These are phyloP conservation scores for Entomortierella parvispora DNA, from an alignment of 192 early-diverging fungal species.

Conservation along the genomic window DNA sequence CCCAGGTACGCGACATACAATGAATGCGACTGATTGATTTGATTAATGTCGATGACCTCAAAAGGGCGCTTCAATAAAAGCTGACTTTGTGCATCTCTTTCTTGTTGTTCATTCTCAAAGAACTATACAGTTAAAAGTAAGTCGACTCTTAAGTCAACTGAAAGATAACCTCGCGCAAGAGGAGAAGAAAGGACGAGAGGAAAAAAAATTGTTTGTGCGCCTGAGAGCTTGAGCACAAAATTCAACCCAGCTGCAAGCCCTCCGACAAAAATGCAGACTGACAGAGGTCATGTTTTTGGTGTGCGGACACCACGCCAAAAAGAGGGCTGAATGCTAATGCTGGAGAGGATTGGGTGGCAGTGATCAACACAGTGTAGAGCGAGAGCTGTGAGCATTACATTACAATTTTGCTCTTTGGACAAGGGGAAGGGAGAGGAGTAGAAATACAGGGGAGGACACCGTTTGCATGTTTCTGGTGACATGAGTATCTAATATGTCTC, in stretches of 20 bases:
- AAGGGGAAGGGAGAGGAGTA: too few relatives aligned
- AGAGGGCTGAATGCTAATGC: background rate
- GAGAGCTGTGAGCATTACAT: background rate
- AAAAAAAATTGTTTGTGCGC: background rate
- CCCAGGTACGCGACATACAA: too few relatives aligned
- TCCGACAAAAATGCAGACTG: too few relatives aligned
- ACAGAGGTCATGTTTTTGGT: too few relatives aligned
- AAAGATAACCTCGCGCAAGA: background rate
- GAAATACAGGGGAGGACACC: too few relatives aligned
- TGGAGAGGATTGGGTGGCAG: background rate
- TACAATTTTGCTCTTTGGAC: too few relatives aligned
- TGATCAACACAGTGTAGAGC: background rate
- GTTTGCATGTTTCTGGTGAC: too few relatives aligned
- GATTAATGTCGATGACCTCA: too few relatives aligned
- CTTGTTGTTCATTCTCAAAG: too few relatives aligned
- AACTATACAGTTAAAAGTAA: conserved; percentile 27
- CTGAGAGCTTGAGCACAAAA: background rate
- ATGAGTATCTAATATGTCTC: background rate
- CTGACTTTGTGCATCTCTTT: conserved; percentile 54
- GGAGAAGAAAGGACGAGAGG: background rate
- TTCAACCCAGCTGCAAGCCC: background rate
- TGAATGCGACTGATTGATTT: too few relatives aligned
- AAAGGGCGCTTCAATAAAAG: too few relatives aligned
- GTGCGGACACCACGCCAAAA: too few relatives aligned
- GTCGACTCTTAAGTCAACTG: background rate